Conservation (phyloP, 768 basidiomycete species). For the Amanita pallidorosea region DNA sequence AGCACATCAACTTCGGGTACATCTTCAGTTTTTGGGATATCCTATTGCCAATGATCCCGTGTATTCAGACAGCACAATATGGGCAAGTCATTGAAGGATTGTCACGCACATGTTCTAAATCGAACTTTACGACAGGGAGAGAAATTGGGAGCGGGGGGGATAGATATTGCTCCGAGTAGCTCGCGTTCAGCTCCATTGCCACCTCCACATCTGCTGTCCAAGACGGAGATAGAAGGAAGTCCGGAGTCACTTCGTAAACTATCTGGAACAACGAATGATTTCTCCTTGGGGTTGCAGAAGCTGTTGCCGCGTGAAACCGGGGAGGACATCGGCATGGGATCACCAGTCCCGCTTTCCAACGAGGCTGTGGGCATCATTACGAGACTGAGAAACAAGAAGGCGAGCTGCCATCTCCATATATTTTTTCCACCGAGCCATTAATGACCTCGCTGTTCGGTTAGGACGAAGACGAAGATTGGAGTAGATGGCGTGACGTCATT, state of each 20-base stretch:
- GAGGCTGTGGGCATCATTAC: constrained; percentile 77
- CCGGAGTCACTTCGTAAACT: constrained; percentile 31
- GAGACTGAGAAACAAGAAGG: constrained; percentile 74
- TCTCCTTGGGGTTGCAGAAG: constrained; percentile 17
- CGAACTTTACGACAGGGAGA: constrained; percentile 44
- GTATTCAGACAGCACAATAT: constrained; percentile 72
- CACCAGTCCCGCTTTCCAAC: constrained; percentile 67
- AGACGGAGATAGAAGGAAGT: constrained; percentile 27
- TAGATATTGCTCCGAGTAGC: constrained; percentile 63
- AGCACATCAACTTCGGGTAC: constrained; percentile 98
- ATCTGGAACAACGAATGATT: constrained; percentile 6
- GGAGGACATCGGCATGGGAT: constrained; percentile 80
- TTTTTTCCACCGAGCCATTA: not conserved
- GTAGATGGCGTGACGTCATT: constrained; percentile 78
- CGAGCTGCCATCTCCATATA: constrained; percentile 16
- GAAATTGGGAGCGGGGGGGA: constrained; percentile 66
- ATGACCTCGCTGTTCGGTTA: constrained; percentile 14
- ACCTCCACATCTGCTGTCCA: constrained; percentile 32
- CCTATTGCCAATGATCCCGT: constrained; percentile 95
- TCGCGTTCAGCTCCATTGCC: constrained; percentile 55
- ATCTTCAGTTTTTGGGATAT: constrained; percentile 88
- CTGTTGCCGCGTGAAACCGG: constrained; percentile 78
- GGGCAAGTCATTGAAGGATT: constrained; percentile 34
- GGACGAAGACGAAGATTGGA: constrained; percentile 86
- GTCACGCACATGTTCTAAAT: not conserved